A percentile compares a stretch with the other conserved stretches of the same genome.
Conservation (phyloP, 2,329 filamentous ascomycete species). For the Clarireedia paspali region DNA sequence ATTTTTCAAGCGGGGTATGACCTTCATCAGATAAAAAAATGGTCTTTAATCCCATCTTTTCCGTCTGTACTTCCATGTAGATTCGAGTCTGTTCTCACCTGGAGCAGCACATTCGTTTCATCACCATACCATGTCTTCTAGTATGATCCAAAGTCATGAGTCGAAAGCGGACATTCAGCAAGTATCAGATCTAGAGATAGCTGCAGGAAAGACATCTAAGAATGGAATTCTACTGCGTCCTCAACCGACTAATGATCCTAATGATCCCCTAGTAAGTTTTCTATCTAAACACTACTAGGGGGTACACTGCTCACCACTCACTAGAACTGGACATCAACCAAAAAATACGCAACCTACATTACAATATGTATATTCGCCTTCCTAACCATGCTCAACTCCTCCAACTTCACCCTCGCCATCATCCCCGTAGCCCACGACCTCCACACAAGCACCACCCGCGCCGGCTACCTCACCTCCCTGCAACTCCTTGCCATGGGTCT, state of each 20-base stretch:
- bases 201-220: background rate
- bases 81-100: too few species aligned
- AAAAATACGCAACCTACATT: constrained; percentile 27
- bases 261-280: constrained; percentile 11
- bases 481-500: constrained; percentile 27
- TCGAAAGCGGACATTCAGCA: background rate
- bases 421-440: constrained; percentile 29
- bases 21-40: too few species aligned
- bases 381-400: constrained; percentile 32
- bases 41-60: too few species aligned
- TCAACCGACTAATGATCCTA: constrained; percentile 12
- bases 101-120: too few species aligned
- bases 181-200: background rate
- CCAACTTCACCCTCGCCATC: constrained; percentile 33
- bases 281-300: background rate
- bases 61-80: too few species aligned
- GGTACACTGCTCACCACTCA: background rate
- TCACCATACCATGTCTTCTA: too few species aligned
- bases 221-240: background rate
- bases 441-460: constrained; percentile 17
- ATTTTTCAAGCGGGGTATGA: too few species aligned
- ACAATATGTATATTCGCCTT: constrained; percentile 35
- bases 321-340: constrained; percentile 10
- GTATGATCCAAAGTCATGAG: background rate
- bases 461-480: constrained; percentile 23